Evolutionary conservation across 768 basidiomycete genomes (phyloP), one percentile per base, ranked within the genome.

Genomic region (Leucocoprinus birnbaumii): DNA sequence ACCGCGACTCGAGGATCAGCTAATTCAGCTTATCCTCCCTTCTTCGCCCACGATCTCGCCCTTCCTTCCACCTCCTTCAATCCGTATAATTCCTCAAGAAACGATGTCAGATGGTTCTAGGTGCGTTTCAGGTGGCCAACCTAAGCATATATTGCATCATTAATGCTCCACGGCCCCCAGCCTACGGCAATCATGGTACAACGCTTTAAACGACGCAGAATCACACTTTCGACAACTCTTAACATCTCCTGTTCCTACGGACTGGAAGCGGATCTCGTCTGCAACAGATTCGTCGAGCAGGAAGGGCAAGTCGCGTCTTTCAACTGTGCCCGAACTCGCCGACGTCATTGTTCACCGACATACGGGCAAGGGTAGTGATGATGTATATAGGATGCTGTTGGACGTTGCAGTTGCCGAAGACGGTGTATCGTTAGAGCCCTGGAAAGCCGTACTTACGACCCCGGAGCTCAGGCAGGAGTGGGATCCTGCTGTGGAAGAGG

Each of bases 401-500:
- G 94, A 98, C 63, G 78, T 95, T 8, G 80, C 86, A 6, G 70
- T 75, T 7, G 74, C 72, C n/a, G 85, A 85, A n/a, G 84, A 86
- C 35, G 65, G 75, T 3, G 71, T 80, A 11, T 79, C 84, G 14
- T 73, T 94, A 56, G 90, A 91, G 51, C 74, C 88, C 41, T 91
- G 87, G 91, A 87, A 86, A 65, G 82, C 89, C 21, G 82, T 92
- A 7, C 70, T 98, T 44, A 79, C 80, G 2, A 95, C 94, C 1
- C 90, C 94, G 0, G 94, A 98, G 68, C 76, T 95, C 21, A 75
- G 93, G 58, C 85, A 88, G 66, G 87, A 92, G 63, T 93, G 94
- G 95, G 96, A 98, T 68, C 91, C 92, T 21, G 88, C 94, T 35
- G 96, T 97, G 16, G 91, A 95, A 60, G 82, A 84, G 44, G 85